Base-by-base conservation (phyloP, 257 asterid species). In the Parsonsia alboflavescens region DNA sequence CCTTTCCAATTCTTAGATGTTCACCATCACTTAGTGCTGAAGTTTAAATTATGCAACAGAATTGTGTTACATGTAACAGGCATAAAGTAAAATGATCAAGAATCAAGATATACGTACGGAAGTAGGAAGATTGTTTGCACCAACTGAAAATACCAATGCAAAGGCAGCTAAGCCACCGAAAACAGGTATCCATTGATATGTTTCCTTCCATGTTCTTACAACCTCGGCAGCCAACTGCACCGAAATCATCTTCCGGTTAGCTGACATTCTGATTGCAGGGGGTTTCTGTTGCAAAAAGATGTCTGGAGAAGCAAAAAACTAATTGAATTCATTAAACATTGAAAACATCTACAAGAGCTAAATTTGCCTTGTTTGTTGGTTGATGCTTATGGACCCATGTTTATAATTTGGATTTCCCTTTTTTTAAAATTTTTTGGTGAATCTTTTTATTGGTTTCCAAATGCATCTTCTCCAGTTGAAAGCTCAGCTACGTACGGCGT, bases 121-220 rank as follows among this genome's bases (percentile, higher is more conserved):
- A 49, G 73, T 70, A 48, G 73, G 61, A 70, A 70, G 62, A 48
- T 70, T 49, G 24, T 70, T 70, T 16, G 62, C 61, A 70, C 62
- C 62, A 70, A 61, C 61, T 28, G 45, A 49, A 49, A 70, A 70
- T 7, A 61, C 24, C 62, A 70, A 5, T 28, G 46, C 56, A 49
- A 69, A 48, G 22, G 72, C 41, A n/a, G 72, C 72, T 44, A 67
- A 10, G 28, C 56, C 56, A 44, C 56, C n/a, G 45, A 67, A 69
- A 46, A 49, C 28, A 15, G 62, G 62, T 28, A 70, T 70, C 62
- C 73, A 70, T 3, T 70, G 61, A 70, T 70, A 49, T 0, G 73
- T 49, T 6, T 70, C 62, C 73, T 70, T 70, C 73, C 62, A 70
- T 4, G 24, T 45, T 44, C 72, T 22, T 24, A 68, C 56, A 11